Conservation (phyloP, 2,329 filamentous ascomycete species). For the Talaromyces sp. region DNA sequence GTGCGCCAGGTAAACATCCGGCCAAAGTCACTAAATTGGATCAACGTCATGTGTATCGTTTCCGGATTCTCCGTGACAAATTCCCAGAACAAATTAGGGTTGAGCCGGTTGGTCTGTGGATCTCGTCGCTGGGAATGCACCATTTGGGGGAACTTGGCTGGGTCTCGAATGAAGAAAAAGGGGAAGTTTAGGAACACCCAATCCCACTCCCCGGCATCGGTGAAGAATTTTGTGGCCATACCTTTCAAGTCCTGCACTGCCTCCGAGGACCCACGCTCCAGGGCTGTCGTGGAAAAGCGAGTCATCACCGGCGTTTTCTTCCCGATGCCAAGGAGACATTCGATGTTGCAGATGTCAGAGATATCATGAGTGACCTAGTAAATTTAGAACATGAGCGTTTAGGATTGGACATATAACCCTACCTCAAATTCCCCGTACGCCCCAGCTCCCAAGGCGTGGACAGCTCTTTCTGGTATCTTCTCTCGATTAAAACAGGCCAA, state of each 20-base stretch:
- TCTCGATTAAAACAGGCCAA: conserved; percentile 37
- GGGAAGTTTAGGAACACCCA: conserved; percentile 70
- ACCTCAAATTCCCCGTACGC: conserved; percentile 41
- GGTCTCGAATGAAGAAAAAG: conserved; percentile 70
- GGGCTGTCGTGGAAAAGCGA: conserved; percentile 72
- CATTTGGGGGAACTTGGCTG: conserved; percentile 67
- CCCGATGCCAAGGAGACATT: conserved; percentile 49
- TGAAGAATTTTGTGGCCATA: conserved; percentile 69
- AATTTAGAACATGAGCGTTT: background rate
- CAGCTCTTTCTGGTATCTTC: conserved; percentile 37
- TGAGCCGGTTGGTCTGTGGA: conserved; percentile 63
- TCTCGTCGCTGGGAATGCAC: conserved; percentile 74
- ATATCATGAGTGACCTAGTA: background rate
- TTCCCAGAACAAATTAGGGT: conserved; percentile 68
- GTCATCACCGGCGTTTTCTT: conserved; percentile 64
- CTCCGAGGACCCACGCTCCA: conserved; percentile 67
- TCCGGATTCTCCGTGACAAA: conserved; percentile 59
- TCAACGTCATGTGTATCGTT: conserved; percentile 59
- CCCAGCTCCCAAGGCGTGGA: conserved; percentile 40
- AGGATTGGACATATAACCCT: conserved; percentile 12
- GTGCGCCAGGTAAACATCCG: conserved; percentile 61
- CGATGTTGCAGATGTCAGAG: background rate
- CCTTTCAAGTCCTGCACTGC: conserved; percentile 68
- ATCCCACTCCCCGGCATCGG: conserved; percentile 69
- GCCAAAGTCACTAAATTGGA: conserved; percentile 61